phyloP scores from a whole-genome alignment of 2,329 filamentous ascomycete genomes.

The Pseudonectria buxi region DNA sequence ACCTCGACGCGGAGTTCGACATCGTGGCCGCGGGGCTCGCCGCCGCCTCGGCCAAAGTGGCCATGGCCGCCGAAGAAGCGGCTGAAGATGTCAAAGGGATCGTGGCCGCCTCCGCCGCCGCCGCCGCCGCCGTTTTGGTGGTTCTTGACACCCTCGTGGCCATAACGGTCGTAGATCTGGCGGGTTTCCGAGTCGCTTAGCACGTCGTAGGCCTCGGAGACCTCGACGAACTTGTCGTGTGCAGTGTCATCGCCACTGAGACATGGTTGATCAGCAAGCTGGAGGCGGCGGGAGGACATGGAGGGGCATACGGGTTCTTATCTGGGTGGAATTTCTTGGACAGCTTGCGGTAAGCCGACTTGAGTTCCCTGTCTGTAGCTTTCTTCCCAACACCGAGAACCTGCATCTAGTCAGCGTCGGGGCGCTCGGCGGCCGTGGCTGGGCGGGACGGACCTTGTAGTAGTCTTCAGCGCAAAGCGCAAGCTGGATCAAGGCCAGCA shows the following conservation, averaged over 20 bases:
- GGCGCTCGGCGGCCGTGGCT: not conserved
- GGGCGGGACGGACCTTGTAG: slow-evolving; percentile 56
- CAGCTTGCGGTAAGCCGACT: slow-evolving; percentile 83
- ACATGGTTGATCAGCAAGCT: slow-evolving; percentile 2
- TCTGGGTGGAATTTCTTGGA: slow-evolving; percentile 97
- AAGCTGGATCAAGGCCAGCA: slow-evolving; percentile 48
- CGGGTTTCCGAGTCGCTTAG: slow-evolving; percentile 74
- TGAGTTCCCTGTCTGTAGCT: slow-evolving; percentile 82
- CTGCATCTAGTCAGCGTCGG: slow-evolving; percentile 33
- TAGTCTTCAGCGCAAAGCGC: slow-evolving; percentile 62
- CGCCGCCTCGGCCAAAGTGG: slow-evolving; percentile 67
- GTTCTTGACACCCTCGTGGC: slow-evolving; percentile 83
- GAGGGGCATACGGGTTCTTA: slow-evolving; percentile 77
- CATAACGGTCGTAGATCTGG: slow-evolving; percentile 88
- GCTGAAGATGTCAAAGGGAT: slow-evolving; percentile 94
- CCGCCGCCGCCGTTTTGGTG: slow-evolving; percentile 64
- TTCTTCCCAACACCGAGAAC: slow-evolving; percentile 72
- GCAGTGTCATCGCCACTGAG: slow-evolving; percentile 68
- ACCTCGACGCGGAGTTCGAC: slow-evolving; percentile 80
- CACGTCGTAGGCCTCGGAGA: slow-evolving; percentile 92
- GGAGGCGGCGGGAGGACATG: not conserved
- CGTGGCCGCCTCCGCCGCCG: slow-evolving; percentile 52
- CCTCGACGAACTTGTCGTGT: slow-evolving; percentile 84
- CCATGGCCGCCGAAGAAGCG: slow-evolving; percentile 93
- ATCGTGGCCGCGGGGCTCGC: slow-evolving; percentile 75